A percentile compares a stretch with the other conserved stretches of the same genome.
phyloP scores from a whole-genome alignment of 129 eudicot species.

The Chrysanthemum makinoi region DNA sequence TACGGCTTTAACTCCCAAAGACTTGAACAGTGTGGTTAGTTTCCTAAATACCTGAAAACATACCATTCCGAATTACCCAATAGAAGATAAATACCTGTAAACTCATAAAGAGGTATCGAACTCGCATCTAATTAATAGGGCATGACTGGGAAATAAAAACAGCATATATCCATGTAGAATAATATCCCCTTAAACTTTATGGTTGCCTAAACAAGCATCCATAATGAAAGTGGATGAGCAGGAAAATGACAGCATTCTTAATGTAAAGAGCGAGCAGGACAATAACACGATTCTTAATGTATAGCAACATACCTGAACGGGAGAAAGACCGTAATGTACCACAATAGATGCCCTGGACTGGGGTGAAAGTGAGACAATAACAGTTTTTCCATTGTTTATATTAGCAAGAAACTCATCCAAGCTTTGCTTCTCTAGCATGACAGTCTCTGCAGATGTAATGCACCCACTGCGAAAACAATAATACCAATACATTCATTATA shows the following conservation, averaged over 20 bases:
- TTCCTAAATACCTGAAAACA: slow-evolving; percentile 69
- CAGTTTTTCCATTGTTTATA: slow-evolving; percentile 63
- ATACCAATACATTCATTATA: slow-evolving; percentile 5
- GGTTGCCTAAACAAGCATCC: not conserved
- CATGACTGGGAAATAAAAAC: not conserved
- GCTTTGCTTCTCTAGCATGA: slow-evolving; percentile 97
- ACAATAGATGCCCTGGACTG: slow-evolving; percentile 96
- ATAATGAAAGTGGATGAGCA: no score
- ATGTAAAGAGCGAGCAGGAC: no score
- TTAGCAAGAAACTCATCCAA: slow-evolving; percentile 85
- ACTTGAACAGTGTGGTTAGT: slow-evolving; percentile 87
- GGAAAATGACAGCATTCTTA: no score
- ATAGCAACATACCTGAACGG: slow-evolving; percentile 53
- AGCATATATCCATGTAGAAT: not conserved
- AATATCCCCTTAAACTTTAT: not conserved
- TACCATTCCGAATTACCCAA: no score
- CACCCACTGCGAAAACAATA: slow-evolving; percentile 74
- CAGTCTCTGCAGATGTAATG: slow-evolving; percentile 95
- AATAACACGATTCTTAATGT: not conserved
- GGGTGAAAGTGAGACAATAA: slow-evolving; percentile 84
- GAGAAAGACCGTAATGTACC: slow-evolving; percentile 75
- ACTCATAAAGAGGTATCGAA: no score
- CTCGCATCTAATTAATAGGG: not conserved
- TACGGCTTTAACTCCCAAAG: slow-evolving; percentile 78
- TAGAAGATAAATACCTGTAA: no score